These are phyloP conservation scores for Aquilaria agallochum DNA, from an alignment of 441 rosid species.

Conservation along the genomic window DNA sequence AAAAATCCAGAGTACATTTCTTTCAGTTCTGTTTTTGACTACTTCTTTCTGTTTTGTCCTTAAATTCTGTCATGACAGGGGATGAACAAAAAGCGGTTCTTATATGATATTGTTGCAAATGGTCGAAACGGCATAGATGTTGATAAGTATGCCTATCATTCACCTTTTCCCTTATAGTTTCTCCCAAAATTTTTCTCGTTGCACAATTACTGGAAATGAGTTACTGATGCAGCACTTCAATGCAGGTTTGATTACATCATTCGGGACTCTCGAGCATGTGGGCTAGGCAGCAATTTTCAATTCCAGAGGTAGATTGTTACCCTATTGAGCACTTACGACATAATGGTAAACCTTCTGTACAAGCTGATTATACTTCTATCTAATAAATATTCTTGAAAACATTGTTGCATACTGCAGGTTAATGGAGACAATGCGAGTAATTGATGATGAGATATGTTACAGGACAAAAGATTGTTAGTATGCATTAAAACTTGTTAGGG, in stretches of 20 bases:
- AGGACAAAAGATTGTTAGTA: conserved; percentile 68
- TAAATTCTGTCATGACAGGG: conserved; percentile 23
- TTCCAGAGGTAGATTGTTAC: conserved; percentile 41
- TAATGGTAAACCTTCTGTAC: neutral
- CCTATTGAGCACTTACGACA: neutral
- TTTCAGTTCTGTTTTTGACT: conserved; percentile 4
- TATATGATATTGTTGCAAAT: conserved; percentile 76
- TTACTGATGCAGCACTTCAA: neutral
- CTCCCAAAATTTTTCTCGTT: neutral
- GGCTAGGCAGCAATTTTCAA: conserved; percentile 54
- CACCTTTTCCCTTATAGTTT: neutral
- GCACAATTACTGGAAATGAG: neutral
- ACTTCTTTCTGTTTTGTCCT: neutral
- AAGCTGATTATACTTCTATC: neutral
- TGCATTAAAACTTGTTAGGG: conserved; percentile 8
- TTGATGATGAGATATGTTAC: conserved; percentile 67
- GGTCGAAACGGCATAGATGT: conserved; percentile 75
- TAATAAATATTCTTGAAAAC: neutral
- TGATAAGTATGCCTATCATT: conserved; percentile 46
- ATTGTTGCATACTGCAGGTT: conserved; percentile 38
- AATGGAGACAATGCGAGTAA: conserved; percentile 62
- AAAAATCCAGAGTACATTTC: neutral
- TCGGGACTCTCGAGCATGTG: conserved; percentile 72
- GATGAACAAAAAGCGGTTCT: conserved; percentile 33
- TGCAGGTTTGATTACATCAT: conserved; percentile 67